Base-by-base conservation (phyloP, 306 rosid species). In the Rosa multiflora region DNA sequence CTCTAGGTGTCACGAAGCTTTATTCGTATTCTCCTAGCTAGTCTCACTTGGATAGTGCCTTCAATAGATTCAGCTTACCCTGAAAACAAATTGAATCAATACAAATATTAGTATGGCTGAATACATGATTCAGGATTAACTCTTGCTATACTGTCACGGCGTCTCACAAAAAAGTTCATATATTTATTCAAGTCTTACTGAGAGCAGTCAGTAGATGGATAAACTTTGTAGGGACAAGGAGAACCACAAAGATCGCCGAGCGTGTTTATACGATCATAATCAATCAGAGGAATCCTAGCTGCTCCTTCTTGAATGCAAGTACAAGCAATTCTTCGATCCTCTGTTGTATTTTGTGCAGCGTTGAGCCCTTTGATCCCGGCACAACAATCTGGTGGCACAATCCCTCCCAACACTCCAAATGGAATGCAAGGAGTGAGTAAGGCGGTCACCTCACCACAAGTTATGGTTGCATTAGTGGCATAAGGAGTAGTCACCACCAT, bases 131-230 rank as follows among this genome's bases (percentile, higher is more conserved):
- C 21, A 66, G 11, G 21, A 37, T 6, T 7, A 12, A 12, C 42
- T 20, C 26, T 20, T 55, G 1, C 62, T 55, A 18, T 53, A 53
- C 21, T 17, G n/a, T 53, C 21, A 53, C 9, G 18, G 23, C 21
- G 21, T 55, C 62, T 53, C n/a, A 20, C 1, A 55, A 20, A 32
- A 20, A 55, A 7, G 44, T 32, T 29, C 9, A 14, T 39, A 10
- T 66, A 67, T 67, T 8, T 0, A 18, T 6, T 7, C 12, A 49
- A 62, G 37, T 32, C 73, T 72, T 76, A 85, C 92, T 47, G 76
- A 42, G 88, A 69, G 85, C 98, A 93, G 13, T 93, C 59, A 32
- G 97, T 91, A 76, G 88, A 62, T 14, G 98, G 94, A 63, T 90
- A 89, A 48, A 93, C 84, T 87, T 82, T 86, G 85, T 29, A 82